Evolutionary conservation across 305 asterid genomes (phyloP).

Genomic region (Fraxinus ornus): DNA sequence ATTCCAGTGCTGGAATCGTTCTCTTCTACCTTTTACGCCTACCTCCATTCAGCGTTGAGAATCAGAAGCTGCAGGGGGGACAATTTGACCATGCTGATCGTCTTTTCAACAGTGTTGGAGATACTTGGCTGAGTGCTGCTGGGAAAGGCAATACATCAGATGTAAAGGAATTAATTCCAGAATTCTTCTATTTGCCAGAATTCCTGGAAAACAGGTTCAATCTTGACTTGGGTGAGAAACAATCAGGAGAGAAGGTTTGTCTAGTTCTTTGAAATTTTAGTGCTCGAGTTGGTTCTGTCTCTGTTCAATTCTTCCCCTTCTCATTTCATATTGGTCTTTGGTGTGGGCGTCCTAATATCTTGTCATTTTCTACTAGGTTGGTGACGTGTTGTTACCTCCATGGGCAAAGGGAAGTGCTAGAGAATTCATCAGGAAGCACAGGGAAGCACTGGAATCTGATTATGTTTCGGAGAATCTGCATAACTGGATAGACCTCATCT

Average conservation of each 20-base stretch:
- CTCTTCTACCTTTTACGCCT: constrained; percentile 95
- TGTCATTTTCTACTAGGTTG: constrained; percentile 60
- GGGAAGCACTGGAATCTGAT: constrained; percentile 97
- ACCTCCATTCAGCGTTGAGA: constrained; percentile 92
- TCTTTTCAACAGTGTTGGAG: constrained; percentile 86
- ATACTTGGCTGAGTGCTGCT: constrained; percentile 98
- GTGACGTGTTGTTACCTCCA: constrained; percentile 88
- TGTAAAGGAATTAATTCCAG: constrained; percentile 98
- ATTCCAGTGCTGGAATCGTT: constrained; percentile 98
- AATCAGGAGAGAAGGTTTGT: constrained; percentile 98
- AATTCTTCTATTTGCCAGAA: constrained; percentile 96
- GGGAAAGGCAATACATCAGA: constrained; percentile 98
- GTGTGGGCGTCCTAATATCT: constrained; percentile 24
- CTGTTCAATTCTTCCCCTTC: neutral
- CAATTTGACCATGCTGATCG: constrained; percentile 99
- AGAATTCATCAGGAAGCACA: constrained; percentile 90
- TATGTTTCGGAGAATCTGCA: constrained; percentile 95
- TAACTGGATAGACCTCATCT: constrained; percentile 99
- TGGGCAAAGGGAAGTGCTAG: constrained; percentile 94
- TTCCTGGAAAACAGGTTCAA: constrained; percentile 83
- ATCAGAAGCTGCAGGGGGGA: constrained; percentile 98
- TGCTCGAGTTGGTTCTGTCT: constrained; percentile 1
- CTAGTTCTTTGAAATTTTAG: constrained; percentile 14
- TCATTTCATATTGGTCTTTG: constrained; percentile 13
- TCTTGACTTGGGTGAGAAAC: constrained; percentile 99